phyloP scores from a whole-genome alignment of 208 protist species.

The Leishmania guyanensis region DNA sequence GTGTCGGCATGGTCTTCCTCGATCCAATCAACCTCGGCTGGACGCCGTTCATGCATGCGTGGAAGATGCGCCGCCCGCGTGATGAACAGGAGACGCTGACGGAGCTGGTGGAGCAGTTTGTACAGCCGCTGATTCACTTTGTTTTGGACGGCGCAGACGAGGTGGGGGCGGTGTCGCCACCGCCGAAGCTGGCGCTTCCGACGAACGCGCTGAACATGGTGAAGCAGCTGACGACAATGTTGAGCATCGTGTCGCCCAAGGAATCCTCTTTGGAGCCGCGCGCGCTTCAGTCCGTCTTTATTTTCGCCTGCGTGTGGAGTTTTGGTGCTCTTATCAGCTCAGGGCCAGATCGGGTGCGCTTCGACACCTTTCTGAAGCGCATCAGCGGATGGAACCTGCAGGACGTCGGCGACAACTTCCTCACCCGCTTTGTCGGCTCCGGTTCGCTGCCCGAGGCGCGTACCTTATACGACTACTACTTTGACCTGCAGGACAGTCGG shows the following conservation, averaged over 20 bases:
- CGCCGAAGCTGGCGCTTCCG: slow-evolving; percentile 85
- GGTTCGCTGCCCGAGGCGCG: slow-evolving; percentile 90
- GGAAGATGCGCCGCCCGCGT: slow-evolving; percentile 83
- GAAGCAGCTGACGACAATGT: slow-evolving; percentile 93
- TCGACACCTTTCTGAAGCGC: slow-evolving; percentile 96
- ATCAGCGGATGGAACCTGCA: slow-evolving; percentile 92
- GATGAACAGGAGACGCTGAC: slow-evolving; percentile 92
- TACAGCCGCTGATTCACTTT: slow-evolving; percentile 89
- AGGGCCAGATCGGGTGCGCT: slow-evolving; percentile 81
- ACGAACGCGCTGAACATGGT: slow-evolving; percentile 94
- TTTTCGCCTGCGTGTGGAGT: slow-evolving; percentile 97
- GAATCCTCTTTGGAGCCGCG: slow-evolving; percentile 82
- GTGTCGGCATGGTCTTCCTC: slow-evolving; percentile 99
- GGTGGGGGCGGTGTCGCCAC: slow-evolving; percentile 56
- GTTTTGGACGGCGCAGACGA: slow-evolving; percentile 94
- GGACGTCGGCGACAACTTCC: slow-evolving; percentile 90
- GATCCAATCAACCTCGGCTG: slow-evolving; percentile 98
- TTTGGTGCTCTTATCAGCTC: slow-evolving; percentile 92
- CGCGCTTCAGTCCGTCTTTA: slow-evolving; percentile 94
- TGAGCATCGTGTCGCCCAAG: slow-evolving; percentile 85
- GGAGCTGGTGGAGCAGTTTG: slow-evolving; percentile 94
- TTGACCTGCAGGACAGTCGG: slow-evolving; percentile 90
- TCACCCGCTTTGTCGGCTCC: slow-evolving; percentile 90
- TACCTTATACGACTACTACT: slow-evolving; percentile 98
- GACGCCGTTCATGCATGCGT: slow-evolving; percentile 94